phyloP scores from a whole-genome alignment of 2,329 filamentous ascomycete species.

The Colletotrichum sp. region DNA sequence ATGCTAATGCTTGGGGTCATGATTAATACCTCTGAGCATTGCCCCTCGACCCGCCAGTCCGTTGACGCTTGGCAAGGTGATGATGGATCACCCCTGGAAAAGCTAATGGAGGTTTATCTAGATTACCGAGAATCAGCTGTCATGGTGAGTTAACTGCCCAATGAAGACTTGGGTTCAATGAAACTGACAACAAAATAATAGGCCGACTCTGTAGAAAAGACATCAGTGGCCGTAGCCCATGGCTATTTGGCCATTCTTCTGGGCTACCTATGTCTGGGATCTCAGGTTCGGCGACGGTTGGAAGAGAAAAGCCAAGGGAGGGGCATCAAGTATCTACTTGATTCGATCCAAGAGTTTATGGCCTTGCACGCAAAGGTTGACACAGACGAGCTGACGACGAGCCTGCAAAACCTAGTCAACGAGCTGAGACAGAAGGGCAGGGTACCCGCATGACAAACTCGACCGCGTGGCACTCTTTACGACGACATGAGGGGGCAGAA shows the following conservation, averaged over 20 bases:
- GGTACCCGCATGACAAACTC: neutral
- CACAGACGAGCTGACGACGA: conserved; percentile 39
- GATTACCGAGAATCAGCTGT: conserved; percentile 68
- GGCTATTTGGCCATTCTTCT: conserved; percentile 87
- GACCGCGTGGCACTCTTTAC: neutral
- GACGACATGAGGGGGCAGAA: neutral
- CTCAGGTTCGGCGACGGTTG: conserved; percentile 48
- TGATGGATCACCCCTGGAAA: conserved; percentile 54
- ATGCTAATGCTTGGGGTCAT: conserved; percentile 81
- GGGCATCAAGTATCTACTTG: conserved; percentile 50
- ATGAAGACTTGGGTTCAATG: neutral
- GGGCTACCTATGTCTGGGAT: conserved; percentile 75
- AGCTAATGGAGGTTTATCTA: conserved; percentile 70
- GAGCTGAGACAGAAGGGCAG: conserved; percentile 30
- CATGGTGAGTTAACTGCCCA: conserved; percentile 60
- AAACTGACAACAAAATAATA: conserved; percentile 32
- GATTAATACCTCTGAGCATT: conserved; percentile 88
- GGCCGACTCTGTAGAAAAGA: conserved; percentile 76
- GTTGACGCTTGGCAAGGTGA: conserved; percentile 35
- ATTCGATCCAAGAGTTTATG: conserved; percentile 61
- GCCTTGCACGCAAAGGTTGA: conserved; percentile 56
- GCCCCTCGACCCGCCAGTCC: conserved; percentile 60
- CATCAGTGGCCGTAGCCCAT: conserved; percentile 80
- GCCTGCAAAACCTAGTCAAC: conserved; percentile 39
- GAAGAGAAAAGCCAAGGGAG: conserved; percentile 44